Evolutionary conservation across 768 basidiomycete species (phyloP), one percentile per base, ranked within the genome.

Genomic region (Dacryopinax primogenitus): DNA sequence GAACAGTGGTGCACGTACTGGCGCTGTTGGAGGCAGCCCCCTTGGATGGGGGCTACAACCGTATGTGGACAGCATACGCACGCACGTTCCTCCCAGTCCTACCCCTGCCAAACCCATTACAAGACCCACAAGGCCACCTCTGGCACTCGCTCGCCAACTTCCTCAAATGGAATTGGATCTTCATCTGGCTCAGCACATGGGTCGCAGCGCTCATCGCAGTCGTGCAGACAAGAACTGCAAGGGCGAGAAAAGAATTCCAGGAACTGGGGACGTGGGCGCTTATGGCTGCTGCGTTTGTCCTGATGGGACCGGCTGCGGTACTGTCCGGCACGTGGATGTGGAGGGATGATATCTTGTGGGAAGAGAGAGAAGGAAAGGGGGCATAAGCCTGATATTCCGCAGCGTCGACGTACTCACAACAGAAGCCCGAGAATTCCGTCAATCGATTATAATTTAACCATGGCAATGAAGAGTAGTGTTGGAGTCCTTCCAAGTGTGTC

Each of bases 101-200:
- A 23, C 26, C 23, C 51, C 26, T 13, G 11, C 45, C 45, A 26
- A 11, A 12, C 13, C 45, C 45, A 13, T 7, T 7, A 7, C 13
- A 9, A 23, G 30, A 32, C 30, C 26, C 51, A 6, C 26, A 58
- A 58, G 51, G 51, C 51, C 32, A 58, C 51, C 51, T 58, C 51
- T 58, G 51, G 51, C 51, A 28, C 51, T 28, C 51, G 30, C 13
- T 58, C 9, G 51, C 51, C 51, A 58, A 58, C 51, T 58, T 58
- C 51, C 51, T 58, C 26, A 58, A 58, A 21, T 58, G 51, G 51
- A 30, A 58, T 30, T 58, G 51, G 51, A 58, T 58, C 11, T 58
- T 58, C 51, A 58, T 58, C 11, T 58, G 26, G 26, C 9, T 13
- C 51, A 28, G 26, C 11, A 58, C 13, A 4, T 58, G 32, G 15